Evolutionary conservation across 495 filamentous ascomycete species (phyloP).

Genomic region (Pseudoneurospora amorphoporcata): DNA sequence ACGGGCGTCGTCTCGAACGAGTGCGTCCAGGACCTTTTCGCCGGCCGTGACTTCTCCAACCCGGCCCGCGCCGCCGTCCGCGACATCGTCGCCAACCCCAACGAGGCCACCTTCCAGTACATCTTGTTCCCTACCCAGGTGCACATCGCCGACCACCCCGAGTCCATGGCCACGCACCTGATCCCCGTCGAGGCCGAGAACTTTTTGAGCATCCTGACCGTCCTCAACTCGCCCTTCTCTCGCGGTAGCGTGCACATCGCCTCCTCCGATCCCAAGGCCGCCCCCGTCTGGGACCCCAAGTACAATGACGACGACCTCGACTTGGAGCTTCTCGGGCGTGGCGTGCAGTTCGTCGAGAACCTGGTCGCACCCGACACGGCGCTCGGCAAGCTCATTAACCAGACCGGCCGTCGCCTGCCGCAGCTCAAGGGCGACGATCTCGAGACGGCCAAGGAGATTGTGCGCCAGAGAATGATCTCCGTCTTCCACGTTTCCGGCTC

Average conservation of each 20-base stretch:
- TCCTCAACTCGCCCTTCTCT: slow-evolving; percentile 42
- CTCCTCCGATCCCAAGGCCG: slow-evolving; percentile 20
- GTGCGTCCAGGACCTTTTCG: slow-evolving; percentile 19
- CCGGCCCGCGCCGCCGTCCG: slow-evolving; percentile 9
- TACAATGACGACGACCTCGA: slow-evolving; percentile 46
- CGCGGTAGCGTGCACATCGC: slow-evolving; percentile 49
- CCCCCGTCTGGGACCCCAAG: slow-evolving; percentile 42
- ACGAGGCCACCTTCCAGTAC: slow-evolving; percentile 27
- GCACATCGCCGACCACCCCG: slow-evolving; percentile 21
- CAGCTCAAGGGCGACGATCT: slow-evolving; percentile 14
- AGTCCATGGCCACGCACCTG: slow-evolving; percentile 26
- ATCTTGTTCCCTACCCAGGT: slow-evolving; percentile 29
- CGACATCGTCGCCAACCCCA: slow-evolving; percentile 18
- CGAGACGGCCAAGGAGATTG: slow-evolving; percentile 28
- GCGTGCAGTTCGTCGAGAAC: slow-evolving; percentile 34
- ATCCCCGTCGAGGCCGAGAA: slow-evolving; percentile 24
- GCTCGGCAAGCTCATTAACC: slow-evolving; percentile 26
- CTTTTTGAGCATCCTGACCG: slow-evolving; percentile 29
- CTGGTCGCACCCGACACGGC: slow-evolving; percentile 30
- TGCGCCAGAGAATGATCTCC: slow-evolving; percentile 26
- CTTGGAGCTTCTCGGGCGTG: slow-evolving; percentile 36
- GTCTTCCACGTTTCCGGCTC: slow-evolving; percentile 31
- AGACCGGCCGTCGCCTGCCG: slow-evolving; percentile 17
- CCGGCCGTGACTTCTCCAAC: slow-evolving; percentile 5
- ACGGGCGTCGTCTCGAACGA: slow-evolving; percentile 20